Base-by-base conservation (phyloP, 1,139 yeast species). In the Kluyveromyces sp. region DNA sequence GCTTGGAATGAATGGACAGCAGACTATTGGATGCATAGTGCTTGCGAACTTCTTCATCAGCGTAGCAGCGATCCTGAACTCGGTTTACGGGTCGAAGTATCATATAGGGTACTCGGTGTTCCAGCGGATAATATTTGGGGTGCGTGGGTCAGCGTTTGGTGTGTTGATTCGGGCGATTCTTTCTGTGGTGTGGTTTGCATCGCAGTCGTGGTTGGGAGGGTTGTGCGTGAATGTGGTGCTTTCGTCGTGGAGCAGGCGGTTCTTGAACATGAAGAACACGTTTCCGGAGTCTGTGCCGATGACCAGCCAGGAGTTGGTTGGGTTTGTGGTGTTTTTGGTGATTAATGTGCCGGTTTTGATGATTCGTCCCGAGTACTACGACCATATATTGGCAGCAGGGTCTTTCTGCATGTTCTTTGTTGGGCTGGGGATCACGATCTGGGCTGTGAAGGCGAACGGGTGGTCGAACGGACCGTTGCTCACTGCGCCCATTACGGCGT, bases 31-130 rank as follows among this genome's bases (percentile, higher is more conserved):
- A 8, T 57, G 59, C 32, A 60, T 67, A 33, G 58, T 65, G n/a
- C 39, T 68, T 10, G 70, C 65, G 7, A 65, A 66, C 39, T 33
- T 54, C n/a, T 50, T 68, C 34, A 60, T 64, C 43, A 46, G 56
- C 25, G 26, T 52, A 5, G 55, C 61, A 37, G 65, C 68, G n/a
- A 48, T 60, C 4, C 56, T 65, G 3, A 53, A 63, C 39, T 60
- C 66, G 4, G 62, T 58, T 37, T 67, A 65, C 29, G 71, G 71
- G 41, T 63, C 66, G 3, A 59, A 60, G 25, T 68, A 64, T 57
- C 70, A 67, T 50, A 59, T 68, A 42, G 72, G 72, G 1, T 68
- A 57, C 46, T 64, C 72, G 4, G 59, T 68, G 26, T 65, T 59
- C 47, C 63, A 63, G 31, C 58, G 72, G 47, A 58, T 63, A 45